A percentile compares a stretch with the other conserved stretches of the same genome.
Conservation (phyloP, 106 monocot genomes). For the Dioscorea zingiberensis region DNA sequence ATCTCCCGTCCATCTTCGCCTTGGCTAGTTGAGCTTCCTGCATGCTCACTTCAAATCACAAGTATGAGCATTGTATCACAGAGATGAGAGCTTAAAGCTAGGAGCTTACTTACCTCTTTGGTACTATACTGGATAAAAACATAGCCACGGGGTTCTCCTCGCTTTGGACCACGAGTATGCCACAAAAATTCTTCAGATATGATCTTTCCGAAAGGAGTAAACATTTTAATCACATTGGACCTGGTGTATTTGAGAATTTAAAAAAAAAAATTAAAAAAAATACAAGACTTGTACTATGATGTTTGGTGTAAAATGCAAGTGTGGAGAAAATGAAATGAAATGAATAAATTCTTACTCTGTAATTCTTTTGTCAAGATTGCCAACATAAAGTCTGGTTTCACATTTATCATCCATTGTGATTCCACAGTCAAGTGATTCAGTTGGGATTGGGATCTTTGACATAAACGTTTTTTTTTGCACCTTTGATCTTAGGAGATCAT, state of each 20-base stretch:
- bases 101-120: slow-evolving; percentile 70
- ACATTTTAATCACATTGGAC: slow-evolving; percentile 78
- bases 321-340: neutral
- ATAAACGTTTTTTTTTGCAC: no score
- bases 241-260: slow-evolving; percentile 20
- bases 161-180: slow-evolving; percentile 89
- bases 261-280: neutral
- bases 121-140: slow-evolving; percentile 82
- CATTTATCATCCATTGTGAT: slow-evolving; percentile 33
- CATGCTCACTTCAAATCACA: slow-evolving; percentile 88
- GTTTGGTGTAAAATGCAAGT: no score
- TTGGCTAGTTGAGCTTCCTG: slow-evolving; percentile 92
- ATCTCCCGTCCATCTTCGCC: slow-evolving; percentile 76
- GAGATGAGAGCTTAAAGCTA: neutral
- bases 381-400: slow-evolving; percentile 72
- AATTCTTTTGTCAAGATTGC: slow-evolving; percentile 87
- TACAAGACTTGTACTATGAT: neutral
- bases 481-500: no score
- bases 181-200: slow-evolving; percentile 81
- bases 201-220: slow-evolving; percentile 85
- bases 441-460: no score
- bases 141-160: slow-evolving; percentile 94
- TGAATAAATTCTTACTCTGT: slow-evolving; percentile 60
- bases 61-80: slow-evolving; percentile 30
- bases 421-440: slow-evolving; percentile 21